phyloP scores from a whole-genome alignment of 2,329 filamentous ascomycete genomes.

The Tolypocladium ovalisporum region DNA sequence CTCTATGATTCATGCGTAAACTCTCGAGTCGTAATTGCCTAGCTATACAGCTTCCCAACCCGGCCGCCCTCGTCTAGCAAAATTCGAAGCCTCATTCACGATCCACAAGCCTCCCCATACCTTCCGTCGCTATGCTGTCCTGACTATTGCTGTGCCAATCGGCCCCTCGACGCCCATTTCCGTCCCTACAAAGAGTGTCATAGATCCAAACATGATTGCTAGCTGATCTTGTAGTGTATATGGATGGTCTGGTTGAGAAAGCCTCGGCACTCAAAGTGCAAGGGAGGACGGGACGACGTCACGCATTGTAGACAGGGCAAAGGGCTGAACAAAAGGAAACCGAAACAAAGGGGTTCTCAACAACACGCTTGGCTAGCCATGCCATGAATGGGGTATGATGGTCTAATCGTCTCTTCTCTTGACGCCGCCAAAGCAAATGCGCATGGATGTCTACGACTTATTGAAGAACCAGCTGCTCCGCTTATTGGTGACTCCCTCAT shows the following conservation, averaged over 20 bases:
- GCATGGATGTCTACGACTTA: slow-evolving; percentile 32
- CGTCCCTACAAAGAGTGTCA: slow-evolving; percentile 5
- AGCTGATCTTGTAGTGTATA: slow-evolving; percentile 1
- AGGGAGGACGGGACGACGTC: neutral
- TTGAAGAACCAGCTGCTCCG: slow-evolving; percentile 67
- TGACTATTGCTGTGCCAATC: slow-evolving; percentile 2
- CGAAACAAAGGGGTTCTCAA: neutral
- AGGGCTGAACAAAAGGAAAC: slow-evolving; percentile 4
- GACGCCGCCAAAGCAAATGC: slow-evolving; percentile 1
- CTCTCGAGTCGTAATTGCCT: slow-evolving; percentile 16
- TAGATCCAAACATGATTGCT: slow-evolving; percentile 10
- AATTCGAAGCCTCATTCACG: neutral
- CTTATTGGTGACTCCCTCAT: slow-evolving; percentile 46
- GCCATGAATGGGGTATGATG: slow-evolving; percentile 5
- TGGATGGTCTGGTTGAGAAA: neutral
- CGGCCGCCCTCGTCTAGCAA: neutral
- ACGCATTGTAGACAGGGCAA: slow-evolving; percentile 4
- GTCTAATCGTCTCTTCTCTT: slow-evolving; percentile 6
- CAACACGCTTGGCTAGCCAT: neutral
- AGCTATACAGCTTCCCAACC: slow-evolving; percentile 10
- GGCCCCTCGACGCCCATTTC: slow-evolving; percentile 4
- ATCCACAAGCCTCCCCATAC: neutral
- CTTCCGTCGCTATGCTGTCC: neutral
- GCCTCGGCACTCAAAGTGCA: neutral
- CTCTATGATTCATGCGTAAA: slow-evolving; percentile 14